phyloP scores from a whole-genome alignment of 805 yeast species.

The Zygotorulaspora danielsina region DNA sequence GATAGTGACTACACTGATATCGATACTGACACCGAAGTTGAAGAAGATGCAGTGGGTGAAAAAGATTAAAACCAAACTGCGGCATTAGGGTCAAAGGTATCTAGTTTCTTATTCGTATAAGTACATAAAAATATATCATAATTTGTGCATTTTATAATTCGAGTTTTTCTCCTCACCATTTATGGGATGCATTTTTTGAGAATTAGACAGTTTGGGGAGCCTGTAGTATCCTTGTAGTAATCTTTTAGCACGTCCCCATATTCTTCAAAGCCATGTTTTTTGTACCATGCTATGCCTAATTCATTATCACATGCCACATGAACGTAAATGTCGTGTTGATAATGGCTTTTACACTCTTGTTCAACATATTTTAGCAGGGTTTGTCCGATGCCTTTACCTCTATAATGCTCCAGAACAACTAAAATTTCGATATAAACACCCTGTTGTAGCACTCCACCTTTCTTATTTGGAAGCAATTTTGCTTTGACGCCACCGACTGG shows the following conservation, averaged over 20 bases:
- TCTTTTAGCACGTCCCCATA: constrained; percentile 37
- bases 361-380: constrained; percentile 54
- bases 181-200: constrained; percentile 14
- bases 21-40: constrained; percentile 37
- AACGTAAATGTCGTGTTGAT: constrained; percentile 43
- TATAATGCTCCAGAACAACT: constrained; percentile 64
- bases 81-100: neutral
- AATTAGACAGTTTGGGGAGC: constrained; percentile 23
- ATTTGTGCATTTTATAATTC: constrained; percentile 4
- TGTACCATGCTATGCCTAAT: constrained; percentile 48
- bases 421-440: constrained; percentile 61
- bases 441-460: constrained; percentile 41
- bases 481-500: constrained; percentile 78
- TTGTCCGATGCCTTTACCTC: constrained; percentile 57
- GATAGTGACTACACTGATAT: constrained; percentile 36
- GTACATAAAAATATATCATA: constrained; percentile 6
- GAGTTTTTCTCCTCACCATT: neutral
- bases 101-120: neutral
- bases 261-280: constrained; percentile 44
- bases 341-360: constrained; percentile 46
- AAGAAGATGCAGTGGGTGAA: constrained; percentile 23
- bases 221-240: constrained; percentile 39
- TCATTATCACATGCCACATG: constrained; percentile 49
- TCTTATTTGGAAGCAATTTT: constrained; percentile 42
- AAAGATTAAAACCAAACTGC: constrained; percentile 3